These are phyloP conservation scores for Rhizopus stolonifer DNA, from an alignment of 371 early-diverging fungal genomes.

Conservation along the genomic window DNA sequence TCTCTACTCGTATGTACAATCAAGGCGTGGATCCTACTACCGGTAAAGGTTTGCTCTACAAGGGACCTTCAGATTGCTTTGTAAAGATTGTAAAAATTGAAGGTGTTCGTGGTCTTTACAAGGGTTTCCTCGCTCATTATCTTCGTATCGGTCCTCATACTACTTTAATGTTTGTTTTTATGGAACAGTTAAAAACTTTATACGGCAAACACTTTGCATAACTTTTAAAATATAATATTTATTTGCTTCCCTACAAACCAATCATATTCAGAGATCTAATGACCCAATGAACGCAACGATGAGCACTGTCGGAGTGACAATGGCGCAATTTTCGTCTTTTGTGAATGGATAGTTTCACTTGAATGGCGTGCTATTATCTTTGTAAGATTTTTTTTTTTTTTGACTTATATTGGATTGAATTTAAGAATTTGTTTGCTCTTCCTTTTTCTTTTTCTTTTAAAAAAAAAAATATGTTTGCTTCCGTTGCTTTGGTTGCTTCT, in stretches of 20 bases:
- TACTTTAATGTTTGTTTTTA: conserved; percentile 89
- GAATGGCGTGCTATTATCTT: conserved; percentile 22
- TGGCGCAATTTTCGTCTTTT: conserved; percentile 31
- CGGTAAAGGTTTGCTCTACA: conserved; percentile 73
- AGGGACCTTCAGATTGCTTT: conserved; percentile 79
- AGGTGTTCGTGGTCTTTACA: conserved; percentile 85
- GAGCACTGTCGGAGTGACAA: conserved; percentile 30
- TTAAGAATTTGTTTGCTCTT: conserved; percentile 5
- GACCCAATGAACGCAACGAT: conserved; percentile 6
- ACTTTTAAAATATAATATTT: no score
- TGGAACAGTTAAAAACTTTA: conserved; percentile 72
- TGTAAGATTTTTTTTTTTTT: conserved; percentile 2
- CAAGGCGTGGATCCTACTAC: conserved; percentile 72
- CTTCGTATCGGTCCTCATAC: conserved; percentile 96
- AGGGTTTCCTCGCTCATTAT: conserved; percentile 92
- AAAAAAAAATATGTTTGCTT: conserved; percentile 25
- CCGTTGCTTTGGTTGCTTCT: conserved; percentile 32
- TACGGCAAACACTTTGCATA: conserved; percentile 33
- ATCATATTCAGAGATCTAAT: conserved; percentile 15
- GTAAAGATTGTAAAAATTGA: conserved; percentile 82
- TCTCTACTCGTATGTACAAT: conserved; percentile 94
- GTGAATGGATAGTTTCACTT: conserved; percentile 26
- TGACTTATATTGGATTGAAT: no score
- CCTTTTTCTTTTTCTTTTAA: not conserved
- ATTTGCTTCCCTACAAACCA: no score